phyloP scores from a whole-genome alignment of 345 rosid genomes.

The Acer campestre region DNA sequence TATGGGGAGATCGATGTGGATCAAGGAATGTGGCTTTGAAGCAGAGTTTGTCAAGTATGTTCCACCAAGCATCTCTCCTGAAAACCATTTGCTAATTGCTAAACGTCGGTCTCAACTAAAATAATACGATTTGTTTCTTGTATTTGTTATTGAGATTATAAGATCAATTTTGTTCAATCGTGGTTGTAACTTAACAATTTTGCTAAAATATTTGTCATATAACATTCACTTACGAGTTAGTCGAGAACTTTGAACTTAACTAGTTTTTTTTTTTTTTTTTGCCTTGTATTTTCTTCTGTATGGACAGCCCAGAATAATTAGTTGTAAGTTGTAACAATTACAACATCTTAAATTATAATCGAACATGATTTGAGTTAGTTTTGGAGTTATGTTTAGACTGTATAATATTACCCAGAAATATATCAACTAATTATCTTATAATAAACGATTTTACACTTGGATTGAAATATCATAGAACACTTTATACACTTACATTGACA shows the following conservation, averaged over 20 bases:
- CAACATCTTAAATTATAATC: too few relatives aligned
- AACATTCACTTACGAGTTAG: background rate
- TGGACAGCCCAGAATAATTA: too few relatives aligned
- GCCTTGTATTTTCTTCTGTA: too few relatives aligned
- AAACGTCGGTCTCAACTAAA: constrained; percentile 14
- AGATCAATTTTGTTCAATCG: background rate
- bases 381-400: too few relatives aligned
- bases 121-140: background rate
- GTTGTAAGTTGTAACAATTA: too few relatives aligned
- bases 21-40: constrained; percentile 51
- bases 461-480: background rate
- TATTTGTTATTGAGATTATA: too few relatives aligned
- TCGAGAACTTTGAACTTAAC: background rate
- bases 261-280: too few relatives aligned
- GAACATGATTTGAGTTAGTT: too few relatives aligned
- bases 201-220: background rate
- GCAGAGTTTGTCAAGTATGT: constrained; percentile 73
- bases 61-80: constrained; percentile 72
- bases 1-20: constrained; percentile 79
- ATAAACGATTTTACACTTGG: background rate
- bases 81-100: constrained; percentile 76
- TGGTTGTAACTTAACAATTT: background rate
- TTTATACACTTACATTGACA: background rate
- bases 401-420: background rate
- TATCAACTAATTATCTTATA: background rate